Evolutionary conservation across 495 filamentous ascomycete genomes (phyloP), one percentile per base, ranked within the genome.

Genomic region (Trichoderma parareesei): DNA sequence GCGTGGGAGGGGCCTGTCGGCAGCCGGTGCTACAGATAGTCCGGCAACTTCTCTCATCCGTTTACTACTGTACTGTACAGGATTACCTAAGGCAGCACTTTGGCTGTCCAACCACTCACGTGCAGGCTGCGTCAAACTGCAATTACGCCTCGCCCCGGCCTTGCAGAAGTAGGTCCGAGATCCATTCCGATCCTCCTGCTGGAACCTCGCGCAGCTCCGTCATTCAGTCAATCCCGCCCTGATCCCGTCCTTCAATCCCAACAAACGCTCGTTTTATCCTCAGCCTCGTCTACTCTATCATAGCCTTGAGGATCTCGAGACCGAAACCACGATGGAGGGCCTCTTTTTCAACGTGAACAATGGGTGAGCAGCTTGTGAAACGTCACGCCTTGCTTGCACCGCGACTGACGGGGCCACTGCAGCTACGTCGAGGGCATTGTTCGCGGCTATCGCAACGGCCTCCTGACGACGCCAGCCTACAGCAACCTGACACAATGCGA

Each of bases 401-500:
- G 9, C 37, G 14, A 57, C 27, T 57, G 53, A 57, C 53, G 53
- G 53, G 53, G 33, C 11, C 20, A 27, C 7, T 40, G 42, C 66
- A 96, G 91, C 74, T 98, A 93, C 77, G 88, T 98, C 73, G 94
- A 98, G 76, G 94, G 94, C 75, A 88, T 98, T 74, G 91, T 97
- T 67, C 89, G 95, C 69, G 95, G 94, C 62, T 98, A 98, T 80
- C 89, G 93, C 73, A 98, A 99, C 77, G 85, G 85, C 70, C 89
- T 99, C 67, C 84, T 99, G 70, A 98, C 87, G 64, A 77, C 88
- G 77, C 85, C 90, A 76, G 94, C 93, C 82, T 99, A 99, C 80
- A 85, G 81, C 76, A 98, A 98, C 82, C 81, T 99, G 75, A 94
- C 87, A 67, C 94, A 99, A 86, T 99, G 94, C 87, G 94, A 98